Evolutionary conservation across 169 alveolate species (phyloP).

Genomic region (Plasmodium vinckei): DNA sequence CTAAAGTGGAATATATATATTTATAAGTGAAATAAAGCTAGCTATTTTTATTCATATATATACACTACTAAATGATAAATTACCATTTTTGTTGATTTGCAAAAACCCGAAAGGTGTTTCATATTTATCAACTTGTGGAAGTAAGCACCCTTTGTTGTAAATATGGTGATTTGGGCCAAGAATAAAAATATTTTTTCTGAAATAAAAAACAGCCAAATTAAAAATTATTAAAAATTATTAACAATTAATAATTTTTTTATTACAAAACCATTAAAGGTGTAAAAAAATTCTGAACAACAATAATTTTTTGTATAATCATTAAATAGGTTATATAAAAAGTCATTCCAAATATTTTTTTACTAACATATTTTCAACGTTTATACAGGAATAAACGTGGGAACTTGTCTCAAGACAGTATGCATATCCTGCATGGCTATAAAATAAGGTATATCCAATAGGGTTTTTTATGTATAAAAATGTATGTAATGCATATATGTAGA

Average conservation of each 20-base stretch:
- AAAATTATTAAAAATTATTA: background rate
- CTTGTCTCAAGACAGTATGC: conserved; percentile 94
- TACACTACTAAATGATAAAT: conserved; percentile 16
- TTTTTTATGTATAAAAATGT: background rate
- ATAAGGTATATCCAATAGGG: conserved; percentile 1
- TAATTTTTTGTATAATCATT: background rate
- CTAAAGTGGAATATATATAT: background rate
- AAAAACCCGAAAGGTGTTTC: conserved; percentile 95
- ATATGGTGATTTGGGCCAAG: conserved; percentile 96
- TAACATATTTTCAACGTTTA: conserved; percentile 83
- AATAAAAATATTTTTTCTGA: conserved; percentile 89
- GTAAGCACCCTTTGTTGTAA: conserved; percentile 90
- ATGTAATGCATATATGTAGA: background rate
- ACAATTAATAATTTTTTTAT: background rate
- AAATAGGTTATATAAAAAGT: background rate
- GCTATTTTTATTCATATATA: background rate
- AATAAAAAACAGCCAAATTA: conserved; percentile 1
- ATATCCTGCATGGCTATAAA: conserved; percentile 94
- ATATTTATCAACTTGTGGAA: conserved; percentile 79
- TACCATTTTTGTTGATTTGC: conserved; percentile 84
- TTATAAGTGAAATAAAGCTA: too few relatives aligned
- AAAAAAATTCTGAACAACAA: background rate
- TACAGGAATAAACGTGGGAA: conserved; percentile 90
- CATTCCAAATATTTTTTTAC: background rate
- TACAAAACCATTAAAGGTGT: background rate